Evolutionary conservation across 257 asterid genomes (phyloP).

Genomic region (Salvia rosmarinus): DNA sequence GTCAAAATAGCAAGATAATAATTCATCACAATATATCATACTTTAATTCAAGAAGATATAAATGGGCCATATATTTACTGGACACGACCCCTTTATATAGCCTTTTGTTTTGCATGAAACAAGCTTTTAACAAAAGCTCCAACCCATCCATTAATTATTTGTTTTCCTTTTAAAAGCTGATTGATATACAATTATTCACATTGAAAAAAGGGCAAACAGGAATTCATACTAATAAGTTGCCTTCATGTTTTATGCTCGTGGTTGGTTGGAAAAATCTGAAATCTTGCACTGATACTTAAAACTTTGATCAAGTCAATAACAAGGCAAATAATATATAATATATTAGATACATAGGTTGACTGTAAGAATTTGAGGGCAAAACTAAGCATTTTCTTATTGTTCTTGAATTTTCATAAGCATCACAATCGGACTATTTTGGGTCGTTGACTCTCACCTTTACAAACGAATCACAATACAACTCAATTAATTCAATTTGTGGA

Average conservation of each 20-base stretch:
- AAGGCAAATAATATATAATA: background rate
- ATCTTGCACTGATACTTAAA: constrained; percentile 4
- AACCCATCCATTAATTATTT: constrained; percentile 23
- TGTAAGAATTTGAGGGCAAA: background rate
- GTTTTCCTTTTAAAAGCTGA: constrained; percentile 32
- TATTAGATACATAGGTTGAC: background rate
- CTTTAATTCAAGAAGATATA: constrained; percentile 21
- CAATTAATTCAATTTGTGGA: background rate
- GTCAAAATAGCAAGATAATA: constrained; percentile 15
- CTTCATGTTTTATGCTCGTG: background rate
- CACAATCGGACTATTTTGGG: background rate
- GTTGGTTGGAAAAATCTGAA: constrained; percentile 5
- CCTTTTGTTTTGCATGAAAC: constrained; percentile 26
- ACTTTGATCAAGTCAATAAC: background rate
- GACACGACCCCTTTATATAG: constrained; percentile 12
- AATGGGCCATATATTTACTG: constrained; percentile 19
- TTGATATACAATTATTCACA: constrained; percentile 10
- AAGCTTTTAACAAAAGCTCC: constrained; percentile 14
- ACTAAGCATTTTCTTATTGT: too few relatives aligned
- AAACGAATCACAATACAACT: background rate
- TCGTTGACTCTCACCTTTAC: background rate
- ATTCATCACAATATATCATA: constrained; percentile 7
- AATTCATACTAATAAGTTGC: background rate
- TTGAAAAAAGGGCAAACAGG: background rate
- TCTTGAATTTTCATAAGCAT: background rate